These are phyloP conservation scores for Rhizophora apiculata DNA, from an alignment of 345 rosid species.

Conservation along the genomic window DNA sequence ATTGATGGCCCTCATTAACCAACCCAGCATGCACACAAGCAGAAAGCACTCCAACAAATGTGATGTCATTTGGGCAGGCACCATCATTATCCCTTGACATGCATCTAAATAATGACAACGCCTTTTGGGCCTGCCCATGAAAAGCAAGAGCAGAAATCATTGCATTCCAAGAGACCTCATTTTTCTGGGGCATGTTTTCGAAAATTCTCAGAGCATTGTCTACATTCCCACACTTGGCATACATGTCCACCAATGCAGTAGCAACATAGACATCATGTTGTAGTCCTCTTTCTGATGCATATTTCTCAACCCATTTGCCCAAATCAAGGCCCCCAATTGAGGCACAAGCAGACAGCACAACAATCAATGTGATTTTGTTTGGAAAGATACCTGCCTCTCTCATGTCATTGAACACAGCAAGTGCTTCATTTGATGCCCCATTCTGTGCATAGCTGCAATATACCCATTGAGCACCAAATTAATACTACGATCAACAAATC, in stretches of 20 bases:
- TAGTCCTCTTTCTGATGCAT: conserved; percentile 44
- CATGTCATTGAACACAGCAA: conserved; percentile 54
- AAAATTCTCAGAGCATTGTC: conserved; percentile 66
- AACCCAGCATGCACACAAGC: conserved; percentile 92
- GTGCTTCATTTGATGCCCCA: conserved; percentile 71
- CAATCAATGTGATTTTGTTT: conserved; percentile 51
- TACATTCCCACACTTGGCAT: conserved; percentile 78
- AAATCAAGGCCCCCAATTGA: conserved; percentile 72
- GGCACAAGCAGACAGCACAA: conserved; percentile 73
- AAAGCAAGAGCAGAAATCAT: conserved; percentile 82
- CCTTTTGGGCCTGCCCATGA: conserved; percentile 67
- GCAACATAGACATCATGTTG: conserved; percentile 56
- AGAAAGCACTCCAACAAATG: conserved; percentile 73
- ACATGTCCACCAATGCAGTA: conserved; percentile 84
- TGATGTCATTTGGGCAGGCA: conserved; percentile 60
- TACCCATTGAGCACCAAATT: background rate
- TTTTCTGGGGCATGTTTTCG: conserved; percentile 60
- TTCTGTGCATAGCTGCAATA: conserved; percentile 68
- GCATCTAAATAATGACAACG: conserved; percentile 52
- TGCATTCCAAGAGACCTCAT: conserved; percentile 87
- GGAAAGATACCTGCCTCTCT: conserved; percentile 41
- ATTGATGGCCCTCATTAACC: conserved; percentile 55
- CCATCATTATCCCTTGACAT: conserved; percentile 42
- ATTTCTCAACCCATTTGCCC: conserved; percentile 57
- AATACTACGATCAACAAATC: background rate